Evolutionary conservation across 768 basidiomycete genomes (phyloP).

Genomic region (Phylloporus rhodoxanthus): DNA sequence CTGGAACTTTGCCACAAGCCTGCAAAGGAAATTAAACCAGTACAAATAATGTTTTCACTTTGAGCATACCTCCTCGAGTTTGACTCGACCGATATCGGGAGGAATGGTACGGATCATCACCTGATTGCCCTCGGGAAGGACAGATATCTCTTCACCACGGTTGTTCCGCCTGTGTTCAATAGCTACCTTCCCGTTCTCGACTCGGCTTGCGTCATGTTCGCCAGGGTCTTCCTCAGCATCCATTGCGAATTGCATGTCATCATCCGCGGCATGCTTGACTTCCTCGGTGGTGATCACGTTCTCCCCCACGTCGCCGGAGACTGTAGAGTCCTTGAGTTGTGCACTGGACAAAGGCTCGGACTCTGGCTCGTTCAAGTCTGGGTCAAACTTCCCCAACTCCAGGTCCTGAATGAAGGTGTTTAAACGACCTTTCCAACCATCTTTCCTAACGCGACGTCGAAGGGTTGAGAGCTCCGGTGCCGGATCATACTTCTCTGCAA

Average conservation of each 20-base stretch:
- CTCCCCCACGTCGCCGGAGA: conserved; percentile 34
- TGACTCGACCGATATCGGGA: conserved; percentile 83
- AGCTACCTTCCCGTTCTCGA: conserved; percentile 54
- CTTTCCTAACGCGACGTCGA: conserved; percentile 73
- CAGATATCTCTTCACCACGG: conserved; percentile 67
- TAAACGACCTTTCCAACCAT: conserved; percentile 76
- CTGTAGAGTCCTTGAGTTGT: conserved; percentile 47
- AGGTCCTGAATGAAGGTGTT: conserved; percentile 73
- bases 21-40: conserved; percentile 28
- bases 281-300: conserved; percentile 42
- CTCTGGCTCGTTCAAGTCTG: conserved; percentile 60
- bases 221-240: conserved; percentile 67
- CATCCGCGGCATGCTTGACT: conserved; percentile 49
- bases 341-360: conserved; percentile 46
- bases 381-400: conserved; percentile 81
- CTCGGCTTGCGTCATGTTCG: conserved; percentile 51
- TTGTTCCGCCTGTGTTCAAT: conserved; percentile 44
- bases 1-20: conserved; percentile 72
- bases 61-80: conserved; percentile 75
- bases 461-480: conserved; percentile 61
- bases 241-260: conserved; percentile 70
- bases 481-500: conserved; percentile 91
- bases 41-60: neutral
- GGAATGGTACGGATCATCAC: conserved; percentile 95
- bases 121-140: conserved; percentile 75